Evolutionary conservation across 139 green algal species (phyloP), one percentile per base, ranked within the genome.

Genomic region (Mychonastes homosphaera): DNA sequence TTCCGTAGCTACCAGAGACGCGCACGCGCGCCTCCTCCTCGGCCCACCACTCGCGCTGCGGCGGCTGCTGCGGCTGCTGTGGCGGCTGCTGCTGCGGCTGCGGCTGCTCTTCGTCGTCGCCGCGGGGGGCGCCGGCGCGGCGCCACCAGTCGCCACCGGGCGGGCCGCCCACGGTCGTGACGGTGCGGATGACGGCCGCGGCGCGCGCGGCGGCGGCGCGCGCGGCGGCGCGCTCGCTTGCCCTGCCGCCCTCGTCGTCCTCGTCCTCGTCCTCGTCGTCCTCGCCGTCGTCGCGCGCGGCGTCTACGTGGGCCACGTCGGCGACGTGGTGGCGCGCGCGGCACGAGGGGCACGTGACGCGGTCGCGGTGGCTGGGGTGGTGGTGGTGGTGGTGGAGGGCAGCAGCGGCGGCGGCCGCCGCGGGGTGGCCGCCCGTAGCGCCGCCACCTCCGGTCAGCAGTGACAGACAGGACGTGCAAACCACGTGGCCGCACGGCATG

Each of bases 51-150:
- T 56, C 7, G 28, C 15, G 10, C 36, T 43, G 12, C 36, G 10
- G 18, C 32, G 26, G 15, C 50, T 27, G 52, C 52, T 33, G 27
- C 24, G 16, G 34, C 24, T 44, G 21, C 44, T 26, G 2, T 44
- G 16, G 44, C 57, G 16, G 19, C 27, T 4, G 41, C 34, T 49
- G 29, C 19, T 26, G 32, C 46, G 38, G 46, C 45, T 38, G 32
- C 46, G 24, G 46, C 46, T 44, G 32, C 27, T 32, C n/a, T n/a
- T n/a, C n/a, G n/a, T n/a, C 38, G 94, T 76, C 27, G 94, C 73
- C 3, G 84, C 81, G 52, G 90, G 84, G 1, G 87, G 53, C 70
- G 95, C 95, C 43, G 82, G 87, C 21, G 84, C 79, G 53, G 82
- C 95, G 2, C 51, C 77, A 24, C 87, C 84, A 6, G 48, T 44